Percentiles rank a stretch among this genome's conserved stretches.
Conservation (phyloP, 73 alveolate species). For the Tetrahymena thermophila region DNA sequence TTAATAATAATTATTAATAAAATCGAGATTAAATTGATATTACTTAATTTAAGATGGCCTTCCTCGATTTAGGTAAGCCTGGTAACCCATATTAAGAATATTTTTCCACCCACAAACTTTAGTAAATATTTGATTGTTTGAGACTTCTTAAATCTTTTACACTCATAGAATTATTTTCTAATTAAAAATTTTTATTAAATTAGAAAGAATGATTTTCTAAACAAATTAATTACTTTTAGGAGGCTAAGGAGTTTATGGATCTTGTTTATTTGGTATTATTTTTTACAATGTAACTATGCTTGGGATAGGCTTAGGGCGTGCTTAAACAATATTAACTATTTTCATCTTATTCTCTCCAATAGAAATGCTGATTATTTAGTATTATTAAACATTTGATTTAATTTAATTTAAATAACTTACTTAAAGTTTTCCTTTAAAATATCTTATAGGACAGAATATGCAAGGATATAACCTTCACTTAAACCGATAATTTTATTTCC, state of each 20-base stretch:
- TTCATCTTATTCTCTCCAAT: not conserved
- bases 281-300: not conserved
- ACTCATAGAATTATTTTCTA: not conserved
- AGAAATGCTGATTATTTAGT: not conserved
- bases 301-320: not conserved
- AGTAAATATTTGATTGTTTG: not conserved
- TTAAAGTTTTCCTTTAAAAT: not conserved
- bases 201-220: not conserved
- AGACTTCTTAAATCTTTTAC: not conserved
- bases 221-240: not conserved
- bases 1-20: not conserved
- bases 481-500: not conserved
- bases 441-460: not conserved
- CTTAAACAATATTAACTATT: not conserved
- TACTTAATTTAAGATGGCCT: not conserved
- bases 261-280: not conserved
- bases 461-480: not conserved
- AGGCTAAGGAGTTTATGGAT: not conserved
- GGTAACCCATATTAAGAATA: not conserved
- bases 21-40: not conserved
- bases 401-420: not conserved
- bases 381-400: not conserved
- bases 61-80: not conserved
- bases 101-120: not conserved
- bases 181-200: not conserved